A percentile compares a stretch with the other conserved stretches of the same genome.
These are phyloP conservation scores for Mycocentrospora acerina DNA, from an alignment of 2,329 filamentous ascomycete genomes.

Conservation along the genomic window DNA sequence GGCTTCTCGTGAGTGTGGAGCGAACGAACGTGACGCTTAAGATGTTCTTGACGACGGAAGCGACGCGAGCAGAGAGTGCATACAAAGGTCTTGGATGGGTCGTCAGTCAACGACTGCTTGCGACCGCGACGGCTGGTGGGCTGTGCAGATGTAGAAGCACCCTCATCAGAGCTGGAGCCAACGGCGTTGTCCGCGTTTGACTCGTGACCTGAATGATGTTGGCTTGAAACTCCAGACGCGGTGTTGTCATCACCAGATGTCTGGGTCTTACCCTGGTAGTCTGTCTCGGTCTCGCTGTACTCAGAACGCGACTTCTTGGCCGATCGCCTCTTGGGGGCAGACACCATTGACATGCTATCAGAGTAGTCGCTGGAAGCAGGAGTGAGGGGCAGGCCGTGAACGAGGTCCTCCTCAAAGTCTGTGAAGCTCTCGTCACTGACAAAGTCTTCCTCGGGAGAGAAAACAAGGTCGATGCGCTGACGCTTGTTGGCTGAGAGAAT, in stretches of 20 bases:
- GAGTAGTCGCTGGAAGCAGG: conserved; percentile 56
- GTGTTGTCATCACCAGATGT: conserved; percentile 35
- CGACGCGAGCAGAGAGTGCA: conserved; percentile 95
- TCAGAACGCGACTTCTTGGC: conserved; percentile 32
- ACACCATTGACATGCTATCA: conserved; percentile 27
- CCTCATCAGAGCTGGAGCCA: conserved; percentile 49
- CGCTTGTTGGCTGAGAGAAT: conserved; percentile 67
- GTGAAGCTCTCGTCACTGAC: conserved; percentile 75
- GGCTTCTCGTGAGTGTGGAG: conserved; percentile 99
- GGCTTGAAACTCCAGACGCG: conserved; percentile 39
- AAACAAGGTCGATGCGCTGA: conserved; percentile 67
- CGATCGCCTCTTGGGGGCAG: conserved; percentile 29
- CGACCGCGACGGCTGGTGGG: conserved; percentile 84
- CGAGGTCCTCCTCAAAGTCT: conserved; percentile 70
- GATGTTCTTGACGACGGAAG: conserved; percentile 96
- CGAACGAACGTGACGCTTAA: conserved; percentile 97
- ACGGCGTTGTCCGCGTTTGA: conserved; percentile 46
- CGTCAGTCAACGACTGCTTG: conserved; percentile 97
- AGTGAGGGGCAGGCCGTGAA: conserved; percentile 61
- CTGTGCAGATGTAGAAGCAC: conserved; percentile 30
- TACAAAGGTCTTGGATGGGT: conserved; percentile 97
- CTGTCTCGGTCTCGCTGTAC: conserved; percentile 39
- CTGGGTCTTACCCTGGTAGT: conserved; percentile 39
- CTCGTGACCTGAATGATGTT: conserved; percentile 36
- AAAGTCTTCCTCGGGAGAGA: conserved; percentile 70